Evolutionary conservation across 208 protist genomes (phyloP).

Genomic region (Balamuthia mandrillaris): DNA sequence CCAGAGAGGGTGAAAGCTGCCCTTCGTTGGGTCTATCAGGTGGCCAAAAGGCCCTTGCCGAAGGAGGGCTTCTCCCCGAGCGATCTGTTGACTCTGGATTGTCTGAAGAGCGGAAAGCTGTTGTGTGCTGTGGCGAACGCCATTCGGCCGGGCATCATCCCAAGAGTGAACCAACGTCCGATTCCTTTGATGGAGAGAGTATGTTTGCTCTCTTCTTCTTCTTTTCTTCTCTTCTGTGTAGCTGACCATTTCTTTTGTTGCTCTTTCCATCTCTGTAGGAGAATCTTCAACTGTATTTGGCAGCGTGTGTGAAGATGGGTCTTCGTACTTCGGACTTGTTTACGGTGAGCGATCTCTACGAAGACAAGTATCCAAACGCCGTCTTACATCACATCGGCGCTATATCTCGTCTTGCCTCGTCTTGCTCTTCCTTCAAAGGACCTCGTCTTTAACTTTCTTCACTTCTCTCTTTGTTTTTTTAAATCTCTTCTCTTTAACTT

Average conservation of each 20-base stretch:
- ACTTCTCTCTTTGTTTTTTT: too few relatives aligned
- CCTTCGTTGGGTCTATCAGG: not conserved
- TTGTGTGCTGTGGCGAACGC: constrained; percentile 27
- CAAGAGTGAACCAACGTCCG: not conserved
- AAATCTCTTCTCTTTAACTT: too few relatives aligned
- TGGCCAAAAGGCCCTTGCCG: not conserved
- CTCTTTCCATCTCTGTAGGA: not conserved
- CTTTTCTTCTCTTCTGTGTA: not conserved
- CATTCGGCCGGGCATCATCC: constrained; percentile 16
- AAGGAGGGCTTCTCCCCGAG: not conserved
- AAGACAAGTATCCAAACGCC: not conserved
- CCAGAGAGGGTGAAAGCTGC: not conserved
- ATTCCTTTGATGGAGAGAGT: constrained; percentile 34
- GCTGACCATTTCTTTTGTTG: not conserved
- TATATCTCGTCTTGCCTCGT: too few relatives aligned
- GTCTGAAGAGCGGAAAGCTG: not conserved
- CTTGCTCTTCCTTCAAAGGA: too few relatives aligned
- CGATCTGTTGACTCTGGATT: not conserved
- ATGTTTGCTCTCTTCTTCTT: not conserved
- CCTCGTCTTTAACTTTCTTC: too few relatives aligned
- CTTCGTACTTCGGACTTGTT: not conserved
- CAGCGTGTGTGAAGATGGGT: not conserved
- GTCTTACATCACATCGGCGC: not conserved
- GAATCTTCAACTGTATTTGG: not conserved
- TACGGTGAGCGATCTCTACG: not conserved